These are phyloP conservation scores for Backusella luteola DNA, from an alignment of 192 early-diverging fungal species.

Conservation along the genomic window DNA sequence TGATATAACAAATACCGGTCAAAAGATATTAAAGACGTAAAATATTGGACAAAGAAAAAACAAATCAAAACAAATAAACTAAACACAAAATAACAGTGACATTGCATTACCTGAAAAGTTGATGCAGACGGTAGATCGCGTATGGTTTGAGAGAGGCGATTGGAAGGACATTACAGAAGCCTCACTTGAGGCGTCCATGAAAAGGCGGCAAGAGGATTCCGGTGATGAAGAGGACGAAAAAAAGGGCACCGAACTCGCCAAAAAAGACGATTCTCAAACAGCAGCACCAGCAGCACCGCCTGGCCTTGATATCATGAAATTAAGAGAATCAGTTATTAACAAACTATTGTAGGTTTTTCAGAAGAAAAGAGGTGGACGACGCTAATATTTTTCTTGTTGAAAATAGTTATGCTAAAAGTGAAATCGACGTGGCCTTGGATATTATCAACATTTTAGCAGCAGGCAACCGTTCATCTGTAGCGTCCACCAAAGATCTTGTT, in stretches of 20 bases:
- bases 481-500: conserved; percentile 27
- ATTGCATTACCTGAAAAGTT: conserved; percentile 29
- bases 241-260: not conserved
- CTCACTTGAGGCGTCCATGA: conserved; percentile 4
- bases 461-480: not conserved
- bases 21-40: conserved; percentile 36
- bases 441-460: conserved; percentile 37
- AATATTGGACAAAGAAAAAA: not conserved
- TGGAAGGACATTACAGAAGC: conserved; percentile 34
- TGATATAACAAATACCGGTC: conserved; percentile 34
- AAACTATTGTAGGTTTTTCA: conserved; percentile 26
- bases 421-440: conserved; percentile 42
- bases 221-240: not conserved
- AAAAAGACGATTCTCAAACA: not conserved
- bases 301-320: conserved; percentile 22
- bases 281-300: not conserved
- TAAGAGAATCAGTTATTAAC: conserved; percentile 34
- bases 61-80: not conserved
- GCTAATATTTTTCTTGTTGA: not conserved
- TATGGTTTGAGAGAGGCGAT: conserved; percentile 39
- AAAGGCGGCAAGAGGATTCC: not conserved
- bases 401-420: conserved; percentile 33
- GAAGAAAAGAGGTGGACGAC: not conserved
- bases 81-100: conserved; percentile 17
- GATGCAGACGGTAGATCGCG: conserved; percentile 38